Evolutionary conservation across 768 basidiomycete genomes (phyloP).

Genomic region (Collybia sordida): DNA sequence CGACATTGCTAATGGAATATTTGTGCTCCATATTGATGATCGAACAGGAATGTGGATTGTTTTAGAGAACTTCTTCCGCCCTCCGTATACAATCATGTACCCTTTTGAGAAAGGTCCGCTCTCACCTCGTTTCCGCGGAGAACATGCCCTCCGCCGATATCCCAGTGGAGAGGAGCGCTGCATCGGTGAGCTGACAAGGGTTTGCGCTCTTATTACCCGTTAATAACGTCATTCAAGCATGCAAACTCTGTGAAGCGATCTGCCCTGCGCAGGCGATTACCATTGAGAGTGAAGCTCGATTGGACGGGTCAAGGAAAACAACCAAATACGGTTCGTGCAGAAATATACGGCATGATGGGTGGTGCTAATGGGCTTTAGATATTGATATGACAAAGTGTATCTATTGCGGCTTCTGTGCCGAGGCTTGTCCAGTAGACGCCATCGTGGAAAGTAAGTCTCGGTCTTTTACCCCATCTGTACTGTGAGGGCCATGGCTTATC

Average conservation of each 20-base stretch:
- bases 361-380: conserved; percentile 46
- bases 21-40: conserved; percentile 13
- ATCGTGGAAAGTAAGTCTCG: conserved; percentile 90
- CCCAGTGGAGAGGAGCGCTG: conserved; percentile 98
- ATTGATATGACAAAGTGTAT: conserved; percentile 99
- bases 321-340: conserved; percentile 85
- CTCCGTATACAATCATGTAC: conserved; percentile 98
- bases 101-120: conserved; percentile 98
- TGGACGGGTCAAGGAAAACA: conserved; percentile 94
- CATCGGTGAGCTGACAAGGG: conserved; percentile 68
- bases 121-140: conserved; percentile 96
- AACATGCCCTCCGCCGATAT: conserved; percentile 95
- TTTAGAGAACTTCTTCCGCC: conserved; percentile 85
- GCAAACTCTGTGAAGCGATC: conserved; percentile 98
- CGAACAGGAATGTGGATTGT: conserved; percentile 95
- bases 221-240: conserved; percentile 54
- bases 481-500: conserved; percentile 2
- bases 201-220: conserved; percentile 3
- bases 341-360: conserved; percentile 3
- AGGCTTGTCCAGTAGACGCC: conserved; percentile 98
- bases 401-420: conserved; percentile 99
- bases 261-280: conserved; percentile 99
- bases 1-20: conserved; percentile 20
- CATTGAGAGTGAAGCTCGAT: conserved; percentile 95
- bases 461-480: neutral